Evolutionary conservation across 768 basidiomycete species (phyloP), one percentile per base, ranked within the genome.

Genomic region (Russula brevipes): DNA sequence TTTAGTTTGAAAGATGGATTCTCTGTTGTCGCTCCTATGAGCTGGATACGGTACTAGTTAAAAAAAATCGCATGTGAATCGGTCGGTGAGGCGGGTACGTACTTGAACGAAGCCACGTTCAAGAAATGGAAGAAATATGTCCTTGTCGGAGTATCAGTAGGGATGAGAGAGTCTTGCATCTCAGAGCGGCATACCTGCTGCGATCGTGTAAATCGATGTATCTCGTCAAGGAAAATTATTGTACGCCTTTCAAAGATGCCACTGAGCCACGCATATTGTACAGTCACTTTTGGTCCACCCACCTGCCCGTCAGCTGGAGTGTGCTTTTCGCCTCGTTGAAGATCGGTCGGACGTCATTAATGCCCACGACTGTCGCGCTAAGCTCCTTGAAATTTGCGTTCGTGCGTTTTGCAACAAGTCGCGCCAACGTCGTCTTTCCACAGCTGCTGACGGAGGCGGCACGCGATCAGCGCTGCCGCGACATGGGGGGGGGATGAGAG

Each of bases 1-100:
- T 85, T 89, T 41, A 91, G 73, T 67, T 88, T 91, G 77, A 93
- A 94, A 0, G 89, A 91, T 1, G 91, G 91, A 65, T 94, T 94
- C 73, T 94, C 91, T 1, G 91, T 94, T 5, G 91, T 94, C 1
- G 91, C 90, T 35, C 89, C 90, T 68, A 92, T 82, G 36, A 92
- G 76, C 83, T 87, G 24, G 24, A 24, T 56, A 12, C 46, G 17
- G n/a, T 4, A 33, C n/a, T 9, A 41, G 35, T 44, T 38, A 14
- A 35, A 41, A 14, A n/a, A 30, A 41, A 14, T 7, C 17, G 52
- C 61, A 55, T 50, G 38, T 16, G 30, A 47, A 17, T 38, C 57
- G 8, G 14, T 55, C 31, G 41, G 4, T 52, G 49, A 35, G 30
- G 7, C 30, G 45, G 51, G 54, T 56, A 66, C 70, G 56, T 57